Percentiles rank a stretch among this genome's conserved stretches.
Evolutionary conservation across 169 alveolate species (phyloP).

Genomic region (Cardiosporidium cionae): DNA sequence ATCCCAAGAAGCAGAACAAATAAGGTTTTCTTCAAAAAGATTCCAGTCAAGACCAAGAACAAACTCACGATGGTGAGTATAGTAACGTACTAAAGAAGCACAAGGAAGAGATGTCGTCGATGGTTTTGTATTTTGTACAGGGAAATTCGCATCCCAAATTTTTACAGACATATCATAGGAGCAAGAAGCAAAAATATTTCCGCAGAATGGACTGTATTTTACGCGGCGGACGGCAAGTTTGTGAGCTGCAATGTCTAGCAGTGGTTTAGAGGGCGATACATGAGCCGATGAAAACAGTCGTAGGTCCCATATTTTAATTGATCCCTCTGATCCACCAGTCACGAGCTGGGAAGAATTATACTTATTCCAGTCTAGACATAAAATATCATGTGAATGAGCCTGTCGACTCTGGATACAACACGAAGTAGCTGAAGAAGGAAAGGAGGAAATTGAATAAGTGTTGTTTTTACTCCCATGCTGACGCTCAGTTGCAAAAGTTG

Average conservation of each 20-base stretch:
- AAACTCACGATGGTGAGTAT: conserved; percentile 27
- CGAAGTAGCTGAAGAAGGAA: too few species aligned
- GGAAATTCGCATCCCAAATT: not conserved
- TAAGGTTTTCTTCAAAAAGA: not conserved
- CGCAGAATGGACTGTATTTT: conserved; percentile 10
- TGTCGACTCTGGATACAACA: not conserved
- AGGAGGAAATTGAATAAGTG: too few species aligned
- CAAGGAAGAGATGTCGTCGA: not conserved
- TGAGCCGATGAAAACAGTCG: not conserved
- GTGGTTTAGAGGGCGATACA: not conserved
- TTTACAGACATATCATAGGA: conserved; percentile 33
- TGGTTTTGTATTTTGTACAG: not conserved
- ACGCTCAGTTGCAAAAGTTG: too few species aligned
- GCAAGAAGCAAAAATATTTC: conserved; percentile 4
- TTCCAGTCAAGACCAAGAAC: conserved; percentile 31
- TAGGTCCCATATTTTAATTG: conserved; percentile 15
- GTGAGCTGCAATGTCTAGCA: too few species aligned
- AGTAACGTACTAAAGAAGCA: not conserved
- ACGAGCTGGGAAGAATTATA: conserved; percentile 9
- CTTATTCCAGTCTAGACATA: conserved; percentile 27
- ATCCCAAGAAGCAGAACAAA: conserved; percentile 31
- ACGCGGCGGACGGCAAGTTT: conserved; percentile 23
- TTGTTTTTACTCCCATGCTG: not conserved
- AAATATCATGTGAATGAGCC: conserved; percentile 22
- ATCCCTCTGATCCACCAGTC: conserved; percentile 34